These are phyloP conservation scores for Torulaspora maleeae DNA, from an alignment of 805 yeast genomes.

Conservation along the genomic window DNA sequence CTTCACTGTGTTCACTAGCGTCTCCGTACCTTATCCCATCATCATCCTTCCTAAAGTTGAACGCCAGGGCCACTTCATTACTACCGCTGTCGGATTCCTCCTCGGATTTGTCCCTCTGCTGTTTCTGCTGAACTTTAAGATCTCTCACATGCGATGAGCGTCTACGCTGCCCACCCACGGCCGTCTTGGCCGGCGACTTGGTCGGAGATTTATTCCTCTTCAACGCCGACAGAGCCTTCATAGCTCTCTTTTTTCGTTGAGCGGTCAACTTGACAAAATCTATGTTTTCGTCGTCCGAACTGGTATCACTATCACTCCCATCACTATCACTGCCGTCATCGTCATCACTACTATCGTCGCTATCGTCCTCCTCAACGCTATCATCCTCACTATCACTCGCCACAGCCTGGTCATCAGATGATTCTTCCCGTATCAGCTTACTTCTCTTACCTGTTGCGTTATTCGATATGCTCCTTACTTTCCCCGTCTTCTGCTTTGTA, in stretches of 20 bases:
- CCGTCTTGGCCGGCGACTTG: constrained; percentile 13
- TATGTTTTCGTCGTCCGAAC: constrained; percentile 62
- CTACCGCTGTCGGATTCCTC: constrained; percentile 8
- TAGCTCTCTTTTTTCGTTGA: constrained; percentile 54
- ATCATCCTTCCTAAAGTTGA: constrained; percentile 28
- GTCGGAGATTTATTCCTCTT: constrained; percentile 36
- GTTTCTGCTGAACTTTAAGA: constrained; percentile 37
- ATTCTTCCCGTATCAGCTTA: constrained; percentile 36
- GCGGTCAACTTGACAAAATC: constrained; percentile 71
- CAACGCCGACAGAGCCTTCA: constrained; percentile 43
- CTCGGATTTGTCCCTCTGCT: constrained; percentile 38
- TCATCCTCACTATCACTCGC: constrained; percentile 35
- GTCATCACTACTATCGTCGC: constrained; percentile 36
- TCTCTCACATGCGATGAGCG: constrained; percentile 1
- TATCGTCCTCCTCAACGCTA: constrained; percentile 28
- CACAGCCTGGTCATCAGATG: constrained; percentile 23
- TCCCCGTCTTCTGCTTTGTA: constrained; percentile 16
- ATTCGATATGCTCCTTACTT: constrained; percentile 24
- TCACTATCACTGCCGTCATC: constrained; percentile 38
- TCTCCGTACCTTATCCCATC: constrained; percentile 38
- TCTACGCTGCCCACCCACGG: constrained; percentile 3
- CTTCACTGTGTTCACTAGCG: constrained; percentile 36
- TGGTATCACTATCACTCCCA: constrained; percentile 37
- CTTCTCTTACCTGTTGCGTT: constrained; percentile 32
- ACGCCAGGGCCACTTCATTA: constrained; percentile 24